These are phyloP conservation scores for Amanita fuliginea DNA, from an alignment of 768 basidiomycete species.

Conservation along the genomic window DNA sequence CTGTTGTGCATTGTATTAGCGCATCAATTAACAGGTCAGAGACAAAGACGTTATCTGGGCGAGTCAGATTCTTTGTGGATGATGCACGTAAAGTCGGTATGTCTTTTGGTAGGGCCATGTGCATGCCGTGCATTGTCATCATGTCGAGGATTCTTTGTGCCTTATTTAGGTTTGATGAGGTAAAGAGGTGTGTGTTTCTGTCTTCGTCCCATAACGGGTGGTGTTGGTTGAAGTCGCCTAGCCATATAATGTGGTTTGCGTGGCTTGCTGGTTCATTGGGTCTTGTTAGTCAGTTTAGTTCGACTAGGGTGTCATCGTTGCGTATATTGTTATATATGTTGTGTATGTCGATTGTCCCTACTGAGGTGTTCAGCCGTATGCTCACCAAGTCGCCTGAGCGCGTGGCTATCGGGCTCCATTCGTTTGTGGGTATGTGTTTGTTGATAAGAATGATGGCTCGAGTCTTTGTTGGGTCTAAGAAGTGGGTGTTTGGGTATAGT, in stretches of 20 bases:
- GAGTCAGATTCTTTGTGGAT: background rate
- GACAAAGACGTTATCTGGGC: background rate
- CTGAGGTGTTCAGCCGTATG: background rate
- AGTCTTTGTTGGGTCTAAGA: background rate
- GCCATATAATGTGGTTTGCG: slow-evolving; percentile 14
- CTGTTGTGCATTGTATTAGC: background rate
- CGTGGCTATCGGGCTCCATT: background rate
- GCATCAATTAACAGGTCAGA: background rate
- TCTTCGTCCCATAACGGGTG: slow-evolving; percentile 26
- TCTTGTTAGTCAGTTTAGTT: background rate
- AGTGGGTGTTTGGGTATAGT: background rate
- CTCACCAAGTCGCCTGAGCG: background rate
- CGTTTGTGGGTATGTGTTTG: background rate
- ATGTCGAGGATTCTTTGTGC: background rate
- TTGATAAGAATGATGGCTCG: background rate
- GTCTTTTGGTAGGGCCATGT: background rate
- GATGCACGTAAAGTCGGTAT: background rate
- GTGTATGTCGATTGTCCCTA: background rate
- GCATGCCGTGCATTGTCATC: background rate
- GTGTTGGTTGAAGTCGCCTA: slow-evolving; percentile 31
- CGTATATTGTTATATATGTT: background rate
- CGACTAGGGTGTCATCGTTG: background rate
- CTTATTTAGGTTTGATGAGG: background rate
- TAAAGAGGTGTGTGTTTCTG: slow-evolving; percentile 13
- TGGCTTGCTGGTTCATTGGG: background rate